phyloP scores from a whole-genome alignment of 73 alveolate species.

The Paramecium bursaria region DNA sequence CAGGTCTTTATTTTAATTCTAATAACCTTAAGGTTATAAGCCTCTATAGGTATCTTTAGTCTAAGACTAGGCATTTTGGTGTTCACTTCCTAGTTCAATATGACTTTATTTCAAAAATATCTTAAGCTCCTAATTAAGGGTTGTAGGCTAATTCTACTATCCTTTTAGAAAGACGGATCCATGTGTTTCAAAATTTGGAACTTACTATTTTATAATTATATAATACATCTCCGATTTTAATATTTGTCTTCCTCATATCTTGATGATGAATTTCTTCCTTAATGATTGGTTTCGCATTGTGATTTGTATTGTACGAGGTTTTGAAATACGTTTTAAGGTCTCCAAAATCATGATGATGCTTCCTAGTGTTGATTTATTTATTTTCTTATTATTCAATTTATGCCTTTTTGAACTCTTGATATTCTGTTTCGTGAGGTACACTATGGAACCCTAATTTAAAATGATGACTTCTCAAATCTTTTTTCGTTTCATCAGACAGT shows the following conservation, averaged over 20 bases:
- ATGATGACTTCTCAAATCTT: slow-evolving; percentile 48
- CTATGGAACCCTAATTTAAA: slow-evolving; percentile 52
- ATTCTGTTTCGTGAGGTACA: slow-evolving; percentile 53
- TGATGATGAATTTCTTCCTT: slow-evolving; percentile 16
- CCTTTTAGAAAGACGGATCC: slow-evolving; percentile 5
- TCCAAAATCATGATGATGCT: slow-evolving; percentile 62
- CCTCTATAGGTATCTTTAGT: slow-evolving; percentile 44
- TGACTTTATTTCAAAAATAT: slow-evolving; percentile 35
- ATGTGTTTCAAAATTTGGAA: background rate
- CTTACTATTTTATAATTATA: background rate
- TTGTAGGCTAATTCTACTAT: background rate
- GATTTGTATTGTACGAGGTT: background rate
- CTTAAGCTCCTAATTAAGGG: background rate
- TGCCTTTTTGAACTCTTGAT: background rate
- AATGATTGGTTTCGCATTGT: background rate
- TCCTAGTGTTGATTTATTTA: slow-evolving; percentile 33
- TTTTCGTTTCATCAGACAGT: slow-evolving; percentile 54
- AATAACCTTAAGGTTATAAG: background rate
- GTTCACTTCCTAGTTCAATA: slow-evolving; percentile 21
- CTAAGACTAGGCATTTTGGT: background rate
- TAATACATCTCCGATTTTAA: slow-evolving; percentile 21
- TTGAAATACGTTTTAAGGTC: slow-evolving; percentile 44
- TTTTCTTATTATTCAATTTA: background rate
- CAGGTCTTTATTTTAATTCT: slow-evolving; percentile 16
- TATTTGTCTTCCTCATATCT: slow-evolving; percentile 30